Evolutionary conservation across 192 early-diverging fungal species (phyloP).

Genomic region (Coemansia sp.): DNA sequence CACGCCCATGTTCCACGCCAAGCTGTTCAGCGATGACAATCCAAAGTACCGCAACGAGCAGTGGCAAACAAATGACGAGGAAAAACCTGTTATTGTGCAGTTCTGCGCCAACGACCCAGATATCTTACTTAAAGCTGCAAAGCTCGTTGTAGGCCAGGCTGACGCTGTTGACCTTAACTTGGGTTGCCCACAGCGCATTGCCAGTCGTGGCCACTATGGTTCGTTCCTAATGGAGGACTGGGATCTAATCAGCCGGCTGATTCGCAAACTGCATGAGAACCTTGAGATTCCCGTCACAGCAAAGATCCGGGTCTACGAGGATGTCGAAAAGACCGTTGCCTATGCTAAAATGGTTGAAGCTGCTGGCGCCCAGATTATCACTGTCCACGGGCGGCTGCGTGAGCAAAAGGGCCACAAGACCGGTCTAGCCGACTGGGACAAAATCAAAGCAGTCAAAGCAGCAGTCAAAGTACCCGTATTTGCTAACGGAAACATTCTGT

Average conservation of each 20-base stretch:
- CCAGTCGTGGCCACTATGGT: slow-evolving; percentile 86
- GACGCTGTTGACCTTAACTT: slow-evolving; percentile 96
- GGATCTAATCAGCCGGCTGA: slow-evolving; percentile 62
- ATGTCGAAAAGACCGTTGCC: slow-evolving; percentile 83
- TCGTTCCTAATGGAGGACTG: slow-evolving; percentile 94
- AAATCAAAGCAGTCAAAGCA: slow-evolving; percentile 81
- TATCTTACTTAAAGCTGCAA: slow-evolving; percentile 75
- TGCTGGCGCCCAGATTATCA: slow-evolving; percentile 88
- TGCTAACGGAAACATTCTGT: slow-evolving; percentile 98
- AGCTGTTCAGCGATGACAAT: slow-evolving; percentile 68
- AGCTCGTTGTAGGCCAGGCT: slow-evolving; percentile 75
- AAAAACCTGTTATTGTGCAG: slow-evolving; percentile 85
- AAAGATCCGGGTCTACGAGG: slow-evolving; percentile 91
- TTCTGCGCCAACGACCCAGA: slow-evolving; percentile 98
- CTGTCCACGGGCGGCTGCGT: slow-evolving; percentile 90
- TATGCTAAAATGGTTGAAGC: slow-evolving; percentile 97
- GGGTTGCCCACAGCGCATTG: slow-evolving; percentile 97
- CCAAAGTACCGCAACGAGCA: slow-evolving; percentile 70
- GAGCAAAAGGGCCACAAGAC: slow-evolving; percentile 98
- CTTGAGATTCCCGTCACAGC: slow-evolving; percentile 88
- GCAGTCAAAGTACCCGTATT: slow-evolving; percentile 87
- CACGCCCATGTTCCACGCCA: slow-evolving; percentile 98
- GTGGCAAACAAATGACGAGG: slow-evolving; percentile 65
- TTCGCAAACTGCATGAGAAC: slow-evolving; percentile 74
- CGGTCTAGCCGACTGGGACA: slow-evolving; percentile 93